Conservation (phyloP, 2,329 filamentous ascomycete species). For the Fusarium duplospermum region DNA sequence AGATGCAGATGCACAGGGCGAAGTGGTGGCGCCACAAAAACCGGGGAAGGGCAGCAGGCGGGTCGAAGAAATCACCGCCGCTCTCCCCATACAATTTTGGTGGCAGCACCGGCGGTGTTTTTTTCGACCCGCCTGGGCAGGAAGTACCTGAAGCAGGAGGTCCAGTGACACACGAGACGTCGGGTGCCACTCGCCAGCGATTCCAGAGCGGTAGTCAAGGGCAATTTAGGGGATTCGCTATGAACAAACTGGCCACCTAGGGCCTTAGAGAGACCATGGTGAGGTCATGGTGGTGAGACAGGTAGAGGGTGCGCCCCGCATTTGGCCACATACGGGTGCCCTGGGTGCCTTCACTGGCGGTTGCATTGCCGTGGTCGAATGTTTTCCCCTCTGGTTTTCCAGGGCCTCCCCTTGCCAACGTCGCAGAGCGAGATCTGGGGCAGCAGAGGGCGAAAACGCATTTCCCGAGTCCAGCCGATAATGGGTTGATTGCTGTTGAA, state of each 20-base stretch:
- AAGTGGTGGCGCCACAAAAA: conserved; percentile 28
- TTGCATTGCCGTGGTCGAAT: conserved; percentile 31
- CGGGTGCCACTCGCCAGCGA: conserved; percentile 1
- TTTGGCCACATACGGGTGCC: conserved; percentile 18
- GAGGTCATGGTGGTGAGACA: conserved; percentile 44
- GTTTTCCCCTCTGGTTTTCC: conserved; percentile 17
- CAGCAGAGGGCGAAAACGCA: conserved; percentile 7
- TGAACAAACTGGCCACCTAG: conserved; percentile 15
- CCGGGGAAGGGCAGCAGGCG: conserved; percentile 2
- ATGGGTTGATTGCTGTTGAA: conserved; percentile 16
- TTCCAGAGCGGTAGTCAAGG: background rate
- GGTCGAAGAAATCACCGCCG: too few species aligned
- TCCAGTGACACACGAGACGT: background rate
- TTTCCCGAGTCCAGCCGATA: conserved; percentile 34
- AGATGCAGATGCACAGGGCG: conserved; percentile 11
- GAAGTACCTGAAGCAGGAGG: conserved; percentile 2
- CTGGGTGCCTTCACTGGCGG: conserved; percentile 20
- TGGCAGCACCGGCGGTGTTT: too few species aligned
- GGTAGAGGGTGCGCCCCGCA: conserved; percentile 18
- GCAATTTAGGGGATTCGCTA: conserved; percentile 7
- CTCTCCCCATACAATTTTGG: too few species aligned
- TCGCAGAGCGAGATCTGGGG: conserved; percentile 14
- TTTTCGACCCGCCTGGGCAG: background rate
- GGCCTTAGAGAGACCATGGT: conserved; percentile 27
- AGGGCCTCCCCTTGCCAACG: background rate